These are phyloP conservation scores for Botrytis hyacinthi DNA, from an alignment of 2,329 filamentous ascomycete genomes.

Conservation along the genomic window DNA sequence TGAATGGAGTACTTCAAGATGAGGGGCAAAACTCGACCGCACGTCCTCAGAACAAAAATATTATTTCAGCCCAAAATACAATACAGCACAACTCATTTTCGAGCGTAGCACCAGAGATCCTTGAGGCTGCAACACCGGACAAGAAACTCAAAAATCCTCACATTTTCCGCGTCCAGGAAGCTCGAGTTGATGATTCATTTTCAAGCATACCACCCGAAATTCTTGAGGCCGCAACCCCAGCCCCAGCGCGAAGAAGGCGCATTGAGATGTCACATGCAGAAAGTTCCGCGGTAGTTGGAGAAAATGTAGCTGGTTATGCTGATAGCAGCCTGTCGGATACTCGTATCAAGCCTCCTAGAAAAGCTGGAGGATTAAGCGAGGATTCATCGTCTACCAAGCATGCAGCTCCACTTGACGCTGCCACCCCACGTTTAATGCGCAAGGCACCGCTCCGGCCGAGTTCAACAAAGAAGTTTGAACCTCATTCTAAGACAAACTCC, in stretches of 20 bases:
- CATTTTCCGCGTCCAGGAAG: constrained; percentile 26
- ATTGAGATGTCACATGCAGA: not conserved
- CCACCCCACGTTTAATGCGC: constrained; percentile 25
- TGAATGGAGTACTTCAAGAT: constrained; percentile 38
- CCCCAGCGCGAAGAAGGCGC: constrained; percentile 21
- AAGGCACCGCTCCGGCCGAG: constrained; percentile 20
- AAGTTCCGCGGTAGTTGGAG: not conserved
- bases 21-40: constrained; percentile 22
- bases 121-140: constrained; percentile 30
- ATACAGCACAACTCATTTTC: constrained; percentile 33
- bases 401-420: constrained; percentile 22
- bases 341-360: constrained; percentile 12
- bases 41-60: constrained; percentile 23
- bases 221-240: constrained; percentile 32
- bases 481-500: not conserved
- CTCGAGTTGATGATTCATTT: constrained; percentile 29
- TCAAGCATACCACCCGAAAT: constrained; percentile 33
- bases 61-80: constrained; percentile 23
- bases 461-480: constrained; percentile 8
- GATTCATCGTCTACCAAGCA: constrained; percentile 33
- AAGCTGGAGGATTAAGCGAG: constrained; percentile 24
- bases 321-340: not conserved
- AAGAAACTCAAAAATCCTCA: constrained; percentile 23
- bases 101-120: constrained; percentile 28
- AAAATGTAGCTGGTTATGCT: not conserved